Percentiles rank a stretch among this genome's conserved stretches.
phyloP scores from a whole-genome alignment of 768 basidiomycete genomes.

The Boletus sp. region DNA sequence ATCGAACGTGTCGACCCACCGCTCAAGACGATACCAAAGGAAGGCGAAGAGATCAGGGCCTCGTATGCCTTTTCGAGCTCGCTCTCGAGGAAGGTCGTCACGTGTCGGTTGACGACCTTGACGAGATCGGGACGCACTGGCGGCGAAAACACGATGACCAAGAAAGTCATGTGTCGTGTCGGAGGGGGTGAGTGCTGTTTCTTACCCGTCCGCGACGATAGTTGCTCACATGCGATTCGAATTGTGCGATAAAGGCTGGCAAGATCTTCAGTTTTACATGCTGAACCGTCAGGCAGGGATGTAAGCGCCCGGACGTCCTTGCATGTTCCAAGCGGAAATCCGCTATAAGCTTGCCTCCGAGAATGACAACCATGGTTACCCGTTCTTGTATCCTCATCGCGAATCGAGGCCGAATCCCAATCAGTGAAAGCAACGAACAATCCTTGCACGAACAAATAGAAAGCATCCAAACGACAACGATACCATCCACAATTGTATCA shows the following conservation, averaged over 20 bases:
- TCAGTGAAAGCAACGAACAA: slow-evolving; percentile 16
- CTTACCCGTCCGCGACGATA: not conserved
- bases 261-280: slow-evolving; percentile 74
- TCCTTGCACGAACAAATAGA: slow-evolving; percentile 30
- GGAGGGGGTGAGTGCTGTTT: slow-evolving; percentile 66
- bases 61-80: slow-evolving; percentile 80
- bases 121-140: slow-evolving; percentile 52
- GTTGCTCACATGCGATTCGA: slow-evolving; percentile 1
- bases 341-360: not conserved
- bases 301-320: slow-evolving; percentile 25
- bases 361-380: not conserved
- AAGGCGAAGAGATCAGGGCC: slow-evolving; percentile 78
- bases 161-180: slow-evolving; percentile 91
- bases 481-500: slow-evolving; percentile 29
- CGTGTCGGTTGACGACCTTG: slow-evolving; percentile 77
- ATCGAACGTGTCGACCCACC: slow-evolving; percentile 83
- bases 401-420: slow-evolving; percentile 5
- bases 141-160: slow-evolving; percentile 45
- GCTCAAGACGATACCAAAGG: slow-evolving; percentile 58
- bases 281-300: slow-evolving; percentile 73
- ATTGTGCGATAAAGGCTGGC: slow-evolving; percentile 55
- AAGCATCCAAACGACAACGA: slow-evolving; percentile 25
- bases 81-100: slow-evolving; percentile 71
- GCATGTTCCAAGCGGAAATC: not conserved
- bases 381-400: not conserved